These are phyloP conservation scores for Stemphylium vesicarium DNA, from an alignment of 2,329 filamentous ascomycete species.

Conservation along the genomic window DNA sequence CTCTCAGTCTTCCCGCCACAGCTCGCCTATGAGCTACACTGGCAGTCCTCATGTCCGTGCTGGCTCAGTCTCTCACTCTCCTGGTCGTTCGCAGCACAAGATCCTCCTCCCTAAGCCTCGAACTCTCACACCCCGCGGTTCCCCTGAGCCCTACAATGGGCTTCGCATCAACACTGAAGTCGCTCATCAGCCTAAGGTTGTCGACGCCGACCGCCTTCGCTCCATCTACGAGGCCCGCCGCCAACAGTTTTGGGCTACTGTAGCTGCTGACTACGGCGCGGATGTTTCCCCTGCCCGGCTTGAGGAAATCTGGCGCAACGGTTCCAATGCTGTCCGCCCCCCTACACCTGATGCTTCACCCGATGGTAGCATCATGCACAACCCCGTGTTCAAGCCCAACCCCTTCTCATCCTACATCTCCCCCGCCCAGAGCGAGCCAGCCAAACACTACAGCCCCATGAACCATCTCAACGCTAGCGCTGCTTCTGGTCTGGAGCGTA, in stretches of 20 bases:
- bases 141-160: slow-evolving; percentile 46
- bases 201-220: slow-evolving; percentile 72
- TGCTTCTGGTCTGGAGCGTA: slow-evolving; percentile 42
- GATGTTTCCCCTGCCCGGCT: slow-evolving; percentile 67
- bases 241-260: slow-evolving; percentile 72
- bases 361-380: slow-evolving; percentile 46
- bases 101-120: slow-evolving; percentile 69
- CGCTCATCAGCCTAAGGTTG: slow-evolving; percentile 52
- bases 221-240: slow-evolving; percentile 74
- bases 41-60: slow-evolving; percentile 48
- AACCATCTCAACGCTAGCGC: slow-evolving; percentile 40
- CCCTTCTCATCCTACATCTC: slow-evolving; percentile 41
- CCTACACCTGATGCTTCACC: slow-evolving; percentile 50
- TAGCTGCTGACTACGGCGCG: slow-evolving; percentile 74
- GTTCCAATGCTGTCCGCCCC: slow-evolving; percentile 41
- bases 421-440: slow-evolving; percentile 37
- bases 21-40: slow-evolving; percentile 53
- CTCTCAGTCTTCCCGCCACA: slow-evolving; percentile 47
- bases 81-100: slow-evolving; percentile 61
- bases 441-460: slow-evolving; percentile 43
- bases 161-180: slow-evolving; percentile 57
- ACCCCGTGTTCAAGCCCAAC: slow-evolving; percentile 38
- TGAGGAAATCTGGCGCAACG: slow-evolving; percentile 70
- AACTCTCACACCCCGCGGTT: slow-evolving; percentile 50
- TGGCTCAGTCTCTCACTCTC: slow-evolving; percentile 53